Evolutionary conservation across 768 basidiomycete species (phyloP).

Genomic region (Mycena kentingensis): DNA sequence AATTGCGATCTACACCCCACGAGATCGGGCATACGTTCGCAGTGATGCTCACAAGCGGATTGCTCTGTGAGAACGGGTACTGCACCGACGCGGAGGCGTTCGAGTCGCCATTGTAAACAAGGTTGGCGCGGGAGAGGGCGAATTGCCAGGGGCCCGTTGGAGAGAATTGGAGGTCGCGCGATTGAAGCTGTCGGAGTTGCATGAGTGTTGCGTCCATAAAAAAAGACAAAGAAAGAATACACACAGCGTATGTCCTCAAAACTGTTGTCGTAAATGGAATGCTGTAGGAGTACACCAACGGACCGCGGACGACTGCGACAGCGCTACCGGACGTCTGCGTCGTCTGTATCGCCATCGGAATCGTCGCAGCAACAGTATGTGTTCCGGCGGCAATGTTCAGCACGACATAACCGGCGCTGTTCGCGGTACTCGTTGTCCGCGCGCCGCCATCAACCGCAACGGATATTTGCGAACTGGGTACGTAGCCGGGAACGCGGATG

Average conservation of each 20-base stretch:
- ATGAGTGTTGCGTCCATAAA: too few species aligned
- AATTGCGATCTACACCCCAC: constrained; percentile 4
- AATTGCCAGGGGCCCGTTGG: constrained; percentile 16
- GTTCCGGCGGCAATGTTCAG: constrained; percentile 10
- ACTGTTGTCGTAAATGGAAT: constrained; percentile 5
- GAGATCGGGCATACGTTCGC: constrained; percentile 18
- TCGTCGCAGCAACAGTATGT: constrained; percentile 10
- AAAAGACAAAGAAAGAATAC: background rate
- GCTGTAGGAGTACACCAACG: constrained; percentile 14
- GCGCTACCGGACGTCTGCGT: constrained; percentile 5
- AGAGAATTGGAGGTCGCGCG: constrained; percentile 16
- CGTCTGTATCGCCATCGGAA: constrained; percentile 16
- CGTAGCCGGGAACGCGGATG: constrained; percentile 17
- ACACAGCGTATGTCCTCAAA: constrained; percentile 5
- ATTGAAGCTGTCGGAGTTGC: constrained; percentile 2
- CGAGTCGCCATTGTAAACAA: constrained; percentile 16
- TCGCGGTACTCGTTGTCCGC: constrained; percentile 8
- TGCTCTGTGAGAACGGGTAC: constrained; percentile 11
- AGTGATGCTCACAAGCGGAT: constrained; percentile 13
- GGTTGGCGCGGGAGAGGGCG: constrained; percentile 13
- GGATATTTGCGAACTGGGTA: constrained; percentile 7
- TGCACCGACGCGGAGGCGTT: background rate
- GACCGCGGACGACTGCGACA: constrained; percentile 15
- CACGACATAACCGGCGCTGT: constrained; percentile 16
- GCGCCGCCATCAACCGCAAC: constrained; percentile 13